A percentile compares a stretch with the other conserved stretches of the same genome.
These are phyloP conservation scores for Limonium bicolor DNA, from an alignment of 148 eudicot species.

Conservation along the genomic window DNA sequence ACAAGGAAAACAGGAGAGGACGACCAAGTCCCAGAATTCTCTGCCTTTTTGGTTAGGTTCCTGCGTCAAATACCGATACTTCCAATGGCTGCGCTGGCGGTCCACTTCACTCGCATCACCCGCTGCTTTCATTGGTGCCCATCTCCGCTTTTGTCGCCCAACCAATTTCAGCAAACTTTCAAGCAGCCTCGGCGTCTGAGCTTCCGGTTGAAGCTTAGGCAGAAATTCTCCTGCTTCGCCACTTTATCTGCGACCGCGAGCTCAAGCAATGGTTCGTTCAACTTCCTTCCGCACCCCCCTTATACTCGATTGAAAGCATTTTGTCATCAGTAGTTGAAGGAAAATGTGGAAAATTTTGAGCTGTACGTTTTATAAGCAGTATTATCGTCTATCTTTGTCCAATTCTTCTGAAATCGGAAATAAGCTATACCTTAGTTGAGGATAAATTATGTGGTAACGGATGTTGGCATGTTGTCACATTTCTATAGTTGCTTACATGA, in stretches of 20 bases:
- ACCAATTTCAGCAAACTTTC: slow-evolving; percentile 7
- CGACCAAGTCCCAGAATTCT: too few relatives aligned
- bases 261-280: slow-evolving; percentile 8
- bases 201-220: slow-evolving; percentile 9
- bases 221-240: slow-evolving; percentile 7
- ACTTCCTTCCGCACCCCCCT: background rate
- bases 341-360: too few relatives aligned
- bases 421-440: too few relatives aligned
- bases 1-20: too few relatives aligned
- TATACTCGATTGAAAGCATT: background rate
- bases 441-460: background rate
- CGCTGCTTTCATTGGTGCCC: slow-evolving; percentile 16
- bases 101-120: slow-evolving; percentile 18
- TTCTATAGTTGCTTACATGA: background rate
- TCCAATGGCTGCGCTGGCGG: slow-evolving; percentile 15
- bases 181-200: slow-evolving; percentile 13
- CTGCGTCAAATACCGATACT: background rate
- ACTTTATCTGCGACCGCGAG: slow-evolving; percentile 13
- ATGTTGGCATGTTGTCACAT: background rate
- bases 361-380: too few relatives aligned
- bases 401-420: too few relatives aligned
- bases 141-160: slow-evolving; percentile 10
- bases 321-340: background rate
- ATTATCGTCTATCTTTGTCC: background rate
- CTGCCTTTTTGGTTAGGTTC: too few relatives aligned